These are phyloP conservation scores for Chimonanthus salicifolius DNA, from an alignment of 164 flowering plant species.

Conservation along the genomic window DNA sequence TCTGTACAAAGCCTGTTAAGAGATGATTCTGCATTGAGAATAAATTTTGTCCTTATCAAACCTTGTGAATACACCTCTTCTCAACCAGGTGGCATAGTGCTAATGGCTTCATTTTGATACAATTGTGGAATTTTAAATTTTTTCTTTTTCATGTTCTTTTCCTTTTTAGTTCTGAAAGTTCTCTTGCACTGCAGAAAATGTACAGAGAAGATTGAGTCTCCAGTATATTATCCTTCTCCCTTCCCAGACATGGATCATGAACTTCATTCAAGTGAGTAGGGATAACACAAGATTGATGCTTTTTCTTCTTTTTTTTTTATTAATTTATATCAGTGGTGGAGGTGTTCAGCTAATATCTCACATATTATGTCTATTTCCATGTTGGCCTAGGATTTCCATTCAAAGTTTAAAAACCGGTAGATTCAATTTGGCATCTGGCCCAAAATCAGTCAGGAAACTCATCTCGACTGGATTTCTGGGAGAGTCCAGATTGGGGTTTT, in stretches of 20 bases:
- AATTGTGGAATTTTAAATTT: background rate
- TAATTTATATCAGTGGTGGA: too few species aligned
- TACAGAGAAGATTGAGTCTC: slow-evolving; percentile 37
- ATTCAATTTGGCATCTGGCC: too few species aligned
- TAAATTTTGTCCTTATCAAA: too few species aligned
- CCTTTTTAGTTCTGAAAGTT: background rate
- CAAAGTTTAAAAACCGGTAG: background rate
- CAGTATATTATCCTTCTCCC: slow-evolving; percentile 23
- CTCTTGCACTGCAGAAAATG: slow-evolving; percentile 39
- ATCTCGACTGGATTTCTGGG: background rate
- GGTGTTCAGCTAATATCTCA: background rate
- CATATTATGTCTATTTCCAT: too few species aligned
- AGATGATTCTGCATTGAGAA: too few species aligned
- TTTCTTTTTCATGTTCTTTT: too few species aligned
- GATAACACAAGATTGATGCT: background rate
- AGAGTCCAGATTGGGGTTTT: background rate
- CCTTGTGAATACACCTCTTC: too few species aligned
- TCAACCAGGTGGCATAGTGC: too few species aligned
- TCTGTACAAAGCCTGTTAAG: too few species aligned
- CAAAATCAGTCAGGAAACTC: too few species aligned
- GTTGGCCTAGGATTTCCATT: background rate
- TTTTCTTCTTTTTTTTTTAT: background rate
- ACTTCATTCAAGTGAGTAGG: slow-evolving; percentile 44
- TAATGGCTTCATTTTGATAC: too few species aligned
- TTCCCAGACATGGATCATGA: slow-evolving; percentile 44